Evolutionary conservation across 2,329 filamentous ascomycete species (phyloP), one percentile per base, ranked within the genome.

Genomic region (Cercospora sojina): DNA sequence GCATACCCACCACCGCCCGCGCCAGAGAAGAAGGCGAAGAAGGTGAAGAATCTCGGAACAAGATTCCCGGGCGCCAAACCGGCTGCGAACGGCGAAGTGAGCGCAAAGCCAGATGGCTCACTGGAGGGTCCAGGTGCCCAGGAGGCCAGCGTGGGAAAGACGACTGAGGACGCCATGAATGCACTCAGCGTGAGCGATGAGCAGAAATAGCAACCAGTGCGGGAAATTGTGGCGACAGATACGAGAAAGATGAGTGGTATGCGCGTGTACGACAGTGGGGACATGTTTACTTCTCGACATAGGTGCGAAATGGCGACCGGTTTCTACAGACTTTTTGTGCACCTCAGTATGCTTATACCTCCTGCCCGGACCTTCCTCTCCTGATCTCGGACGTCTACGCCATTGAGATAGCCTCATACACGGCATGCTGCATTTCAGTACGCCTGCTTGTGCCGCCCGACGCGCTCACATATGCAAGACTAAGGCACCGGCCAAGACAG

Each of bases 1-100:
- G 95, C 93, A 31, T 99, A 98, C 85, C 95, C 95, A 18, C 87
- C 87, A 1, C 82, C 82, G 7, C 83, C 85, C 0, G 82, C 83
- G 27, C 79, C 81, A 3, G 85, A 87, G 71, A 85, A 86, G 77
- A 89, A 92, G 82, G 91, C 92, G 80, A 87, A 85, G 75, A 83
- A 85, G 70, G 87, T 87, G 74, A 95, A 93, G 84, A 87, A 93
- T 74, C 89, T 90, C 80, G 91, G 91, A 1, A 85, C 86, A 1
- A 84, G 86, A 67, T 85, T 88, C 75, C 89, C 88, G 0, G 86
- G 85, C 60, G 75, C 65, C 12, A 72, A 69, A 41, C 62, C 20
- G n/a, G 47, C 23, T 62, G 70, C 63, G 66, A 67, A 64, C 47
- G 71, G 65, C 1, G 75, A 75, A 57, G 76, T 83, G 5, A 78